A percentile compares a stretch with the other conserved stretches of the same genome.
Evolutionary conservation across 1,284 basidiomycete species (phyloP).

Genomic region (Cutaneotrichosporon curvatum): DNA sequence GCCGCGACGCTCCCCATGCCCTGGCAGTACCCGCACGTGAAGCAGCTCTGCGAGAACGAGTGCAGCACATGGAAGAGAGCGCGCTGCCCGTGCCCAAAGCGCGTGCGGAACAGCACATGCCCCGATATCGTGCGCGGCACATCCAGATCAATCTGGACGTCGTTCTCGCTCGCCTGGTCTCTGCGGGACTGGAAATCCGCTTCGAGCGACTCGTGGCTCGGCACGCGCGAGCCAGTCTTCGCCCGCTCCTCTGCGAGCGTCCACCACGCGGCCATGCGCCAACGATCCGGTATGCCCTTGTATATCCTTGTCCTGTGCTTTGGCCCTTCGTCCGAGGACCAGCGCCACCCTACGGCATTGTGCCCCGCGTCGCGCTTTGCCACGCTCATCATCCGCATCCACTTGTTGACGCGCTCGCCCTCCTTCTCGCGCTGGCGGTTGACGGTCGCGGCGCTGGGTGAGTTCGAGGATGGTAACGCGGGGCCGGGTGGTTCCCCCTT

Average conservation of each 20-base stretch:
- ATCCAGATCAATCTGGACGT: constrained; percentile 97
- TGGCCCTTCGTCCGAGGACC: constrained; percentile 58
- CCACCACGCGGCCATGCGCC: constrained; percentile 89
- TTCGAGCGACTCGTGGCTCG: constrained; percentile 24
- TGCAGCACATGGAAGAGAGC: constrained; percentile 92
- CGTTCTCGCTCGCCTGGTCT: constrained; percentile 75
- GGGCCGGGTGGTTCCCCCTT: constrained; percentile 7
- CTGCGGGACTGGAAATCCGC: constrained; percentile 57
- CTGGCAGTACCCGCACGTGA: constrained; percentile 92
- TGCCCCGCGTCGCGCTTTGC: constrained; percentile 61
- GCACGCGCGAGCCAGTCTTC: not conserved
- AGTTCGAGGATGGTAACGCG: not conserved
- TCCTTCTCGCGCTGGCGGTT: constrained; percentile 53
- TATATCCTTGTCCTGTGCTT: constrained; percentile 55
- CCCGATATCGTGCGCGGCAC: constrained; percentile 94
- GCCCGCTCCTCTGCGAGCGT: constrained; percentile 53
- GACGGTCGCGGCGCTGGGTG: constrained; percentile 7
- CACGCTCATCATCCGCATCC: constrained; percentile 74
- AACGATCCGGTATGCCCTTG: constrained; percentile 95
- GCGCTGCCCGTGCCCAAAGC: constrained; percentile 91
- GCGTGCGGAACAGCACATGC: constrained; percentile 87
- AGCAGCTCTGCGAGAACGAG: constrained; percentile 75
- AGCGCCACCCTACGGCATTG: constrained; percentile 67
- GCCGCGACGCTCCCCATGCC: constrained; percentile 98
- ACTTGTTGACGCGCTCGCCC: constrained; percentile 66